Base-by-base conservation (phyloP, 139 green algal genomes). In the Mychonastes homosphaera region DNA sequence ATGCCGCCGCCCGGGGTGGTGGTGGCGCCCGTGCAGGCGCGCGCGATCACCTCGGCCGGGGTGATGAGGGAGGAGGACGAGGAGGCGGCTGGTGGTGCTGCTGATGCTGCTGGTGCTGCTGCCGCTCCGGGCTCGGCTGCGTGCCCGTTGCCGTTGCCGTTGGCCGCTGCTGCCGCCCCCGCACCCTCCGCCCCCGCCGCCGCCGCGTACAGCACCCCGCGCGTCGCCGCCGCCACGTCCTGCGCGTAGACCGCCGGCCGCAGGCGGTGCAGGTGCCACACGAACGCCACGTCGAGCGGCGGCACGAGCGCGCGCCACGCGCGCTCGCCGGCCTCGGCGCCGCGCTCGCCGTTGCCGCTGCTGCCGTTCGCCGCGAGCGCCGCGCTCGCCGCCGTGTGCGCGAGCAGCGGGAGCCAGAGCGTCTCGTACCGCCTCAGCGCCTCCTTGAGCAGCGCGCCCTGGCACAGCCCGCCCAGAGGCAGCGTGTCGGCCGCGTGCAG, bases 251-350 rank as follows among this genome's bases (percentile, higher is more conserved):
- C 35, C 10, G 28, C 30, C 5, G 69, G 69, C 30, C 65, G 56
- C 41, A 77, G 58, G 27, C 69, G 53, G 47, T 77, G 69, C 24
- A 72, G 47, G 52, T 72, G 69, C 63, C 63, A 72, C 18, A 63
- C 29, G 19, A 58, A 72, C 10, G 63, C 63, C 10, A 77, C 55
- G 32, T 77, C 69, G 26, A 77, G 44, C 7, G 69, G 69, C 2
- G 69, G 66, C 34, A 74, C 54, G 27, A 65, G 45, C 6, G 46
- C 16, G 12, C 6, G 19, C 19, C 16, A 56, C 16, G 15, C 8
- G 16, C 26, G 40, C 38, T 27, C 53, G 35, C 59, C 48, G 48
- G 24, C 36, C 7, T 32, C 9, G 48, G 12, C 21, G 16, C 13
- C 30, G 28, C 40, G 56, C 56, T 63, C 10, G 24, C 27, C 19